A percentile compares a stretch with the other conserved stretches of the same genome.
Evolutionary conservation across 1,284 basidiomycete genomes (phyloP).

Genomic region (Malassezia vespertilionis): DNA sequence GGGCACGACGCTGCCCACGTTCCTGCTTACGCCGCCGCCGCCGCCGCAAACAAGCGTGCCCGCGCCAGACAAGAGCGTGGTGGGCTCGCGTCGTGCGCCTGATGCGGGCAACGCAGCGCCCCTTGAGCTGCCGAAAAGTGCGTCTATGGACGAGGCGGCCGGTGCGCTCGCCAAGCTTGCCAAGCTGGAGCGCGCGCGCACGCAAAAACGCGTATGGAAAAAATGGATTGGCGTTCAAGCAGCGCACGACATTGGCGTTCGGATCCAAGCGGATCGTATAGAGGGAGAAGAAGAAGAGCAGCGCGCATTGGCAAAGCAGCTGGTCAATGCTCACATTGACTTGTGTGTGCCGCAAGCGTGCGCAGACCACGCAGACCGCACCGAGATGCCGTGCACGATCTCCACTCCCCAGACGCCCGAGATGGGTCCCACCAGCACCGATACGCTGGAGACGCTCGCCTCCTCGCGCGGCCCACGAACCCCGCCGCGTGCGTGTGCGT

Average conservation of each 20-base stretch:
- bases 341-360: too few species aligned
- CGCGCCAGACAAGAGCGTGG: background rate
- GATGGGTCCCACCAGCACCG: too few species aligned
- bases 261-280: background rate
- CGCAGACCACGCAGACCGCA: too few species aligned
- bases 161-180: background rate
- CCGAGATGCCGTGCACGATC: too few species aligned
- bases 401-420: too few species aligned
- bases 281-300: background rate
- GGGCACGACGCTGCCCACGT: constrained; percentile 3
- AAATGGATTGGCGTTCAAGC: background rate
- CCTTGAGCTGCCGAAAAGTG: background rate
- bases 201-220: background rate
- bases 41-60: too few species aligned
- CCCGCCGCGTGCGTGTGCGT: too few species aligned
- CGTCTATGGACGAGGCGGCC: background rate
- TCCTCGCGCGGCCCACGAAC: too few species aligned
- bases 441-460: too few species aligned
- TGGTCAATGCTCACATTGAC: too few species aligned
- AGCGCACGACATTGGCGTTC: background rate
- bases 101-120: too few species aligned
- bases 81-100: background rate
- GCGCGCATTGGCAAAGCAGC: too few species aligned
- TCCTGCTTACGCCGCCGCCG: constrained; percentile 3
- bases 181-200: background rate